Base-by-base conservation (phyloP, 345 rosid genomes). In the Laguncularia racemosa region DNA sequence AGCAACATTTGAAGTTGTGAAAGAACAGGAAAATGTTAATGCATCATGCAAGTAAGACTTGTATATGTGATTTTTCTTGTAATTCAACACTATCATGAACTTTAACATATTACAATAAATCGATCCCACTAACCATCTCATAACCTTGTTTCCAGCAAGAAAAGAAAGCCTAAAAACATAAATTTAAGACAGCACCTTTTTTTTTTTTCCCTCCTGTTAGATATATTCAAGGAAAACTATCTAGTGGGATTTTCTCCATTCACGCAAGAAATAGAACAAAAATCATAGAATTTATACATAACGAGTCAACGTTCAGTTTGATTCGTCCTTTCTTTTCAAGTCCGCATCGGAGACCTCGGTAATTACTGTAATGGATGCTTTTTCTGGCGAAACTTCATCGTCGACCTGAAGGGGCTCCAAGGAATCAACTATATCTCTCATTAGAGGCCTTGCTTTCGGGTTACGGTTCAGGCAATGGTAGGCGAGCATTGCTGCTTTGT, bases 391-490 rank as follows among this genome's bases (percentile, higher is more conserved):
- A 44, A 50, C 76, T 16, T 75, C 78, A 54, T 79, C 88, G 0
- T 69, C 55, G 13, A 68, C 79, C 69, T 89, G 96, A 71, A 89
- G 75, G 28, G 97, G 99, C 76, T 93, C 99, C 81, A 87, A 68
- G 16, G 99, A 83, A 65, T 87, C 97, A 1, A 93, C 97, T 43
- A 93, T 83, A 61, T 93, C 97, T 48, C 97, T 80, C 99, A 93
- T 93, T n/a, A 93, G 73, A 63, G 99, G 99, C 71, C 99, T 70
- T 13, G 97, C 99, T 76, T 89, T 93, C 0, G 97, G 97, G 56
- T 93, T 87, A 43, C 85, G 61, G 76, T 87, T 87, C 71, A 93
- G 51, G 95, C 99, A 93, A 66, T 93, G 99, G 69, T 82, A 89
- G 15, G 95, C 90, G n/a, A 93, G 79, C 97, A 86, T 89, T 13